phyloP scores from a whole-genome alignment of 805 yeast species.

The Yamadazyma insecticola region DNA sequence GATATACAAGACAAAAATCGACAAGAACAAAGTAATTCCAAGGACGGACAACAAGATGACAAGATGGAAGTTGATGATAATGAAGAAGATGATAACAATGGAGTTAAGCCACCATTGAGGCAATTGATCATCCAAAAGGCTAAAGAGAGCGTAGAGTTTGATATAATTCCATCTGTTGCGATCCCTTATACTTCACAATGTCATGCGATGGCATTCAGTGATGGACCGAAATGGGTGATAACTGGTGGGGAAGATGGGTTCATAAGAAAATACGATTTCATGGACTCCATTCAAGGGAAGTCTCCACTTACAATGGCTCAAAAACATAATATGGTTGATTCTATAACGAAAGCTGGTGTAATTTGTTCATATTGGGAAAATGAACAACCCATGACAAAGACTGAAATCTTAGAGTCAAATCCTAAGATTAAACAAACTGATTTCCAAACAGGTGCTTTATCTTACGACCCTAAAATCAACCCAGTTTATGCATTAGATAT shows the following conservation, averaged over 20 bases:
- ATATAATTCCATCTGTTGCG: slow-evolving; percentile 81
- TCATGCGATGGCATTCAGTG: slow-evolving; percentile 70
- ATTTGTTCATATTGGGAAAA: slow-evolving; percentile 90
- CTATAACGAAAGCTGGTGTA: slow-evolving; percentile 81
- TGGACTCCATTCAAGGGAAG: slow-evolving; percentile 81
- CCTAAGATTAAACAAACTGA: slow-evolving; percentile 34
- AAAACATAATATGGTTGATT: slow-evolving; percentile 81
- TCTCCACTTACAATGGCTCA: slow-evolving; percentile 87
- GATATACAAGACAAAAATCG: not conserved
- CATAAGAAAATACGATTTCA: slow-evolving; percentile 83
- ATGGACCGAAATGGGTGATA: slow-evolving; percentile 80
- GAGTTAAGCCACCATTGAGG: slow-evolving; percentile 16
- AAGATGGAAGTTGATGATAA: slow-evolving; percentile 1
- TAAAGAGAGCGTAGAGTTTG: slow-evolving; percentile 50
- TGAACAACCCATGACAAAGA: slow-evolving; percentile 70
- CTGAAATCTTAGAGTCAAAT: slow-evolving; percentile 28
- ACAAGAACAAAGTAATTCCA: slow-evolving; percentile 1
- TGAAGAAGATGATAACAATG: slow-evolving; percentile 4
- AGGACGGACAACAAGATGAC: slow-evolving; percentile 2
- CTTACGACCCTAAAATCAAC: slow-evolving; percentile 59
- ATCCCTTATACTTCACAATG: slow-evolving; percentile 78
- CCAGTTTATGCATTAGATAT: slow-evolving; percentile 88
- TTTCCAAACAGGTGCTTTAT: slow-evolving; percentile 31
- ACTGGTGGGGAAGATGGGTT: slow-evolving; percentile 97
- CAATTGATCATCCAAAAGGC: slow-evolving; percentile 40